phyloP scores from a whole-genome alignment of 306 rosid genomes.

The Ziziphus jujuba region DNA sequence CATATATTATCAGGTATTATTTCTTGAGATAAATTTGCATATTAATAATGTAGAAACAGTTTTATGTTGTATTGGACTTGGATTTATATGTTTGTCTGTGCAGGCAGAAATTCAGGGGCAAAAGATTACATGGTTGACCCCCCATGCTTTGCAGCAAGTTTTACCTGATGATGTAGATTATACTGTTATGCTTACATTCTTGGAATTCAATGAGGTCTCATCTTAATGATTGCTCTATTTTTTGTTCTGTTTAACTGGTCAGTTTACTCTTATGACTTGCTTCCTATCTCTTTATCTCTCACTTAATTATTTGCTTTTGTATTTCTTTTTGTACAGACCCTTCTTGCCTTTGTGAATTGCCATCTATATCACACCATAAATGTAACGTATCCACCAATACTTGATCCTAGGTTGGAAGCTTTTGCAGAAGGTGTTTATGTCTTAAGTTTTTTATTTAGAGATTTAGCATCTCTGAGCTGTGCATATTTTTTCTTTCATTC shows the following conservation, averaged over 20 bases:
- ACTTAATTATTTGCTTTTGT: neutral
- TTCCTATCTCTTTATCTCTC: neutral
- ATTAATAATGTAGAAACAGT: neutral
- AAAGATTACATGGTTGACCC: constrained; percentile 82
- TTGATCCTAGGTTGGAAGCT: constrained; percentile 78
- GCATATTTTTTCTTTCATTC: neutral
- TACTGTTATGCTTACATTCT: constrained; percentile 65
- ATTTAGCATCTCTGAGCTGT: constrained; percentile 12
- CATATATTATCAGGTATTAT: constrained; percentile 80
- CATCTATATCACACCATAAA: constrained; percentile 77
- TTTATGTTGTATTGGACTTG: neutral
- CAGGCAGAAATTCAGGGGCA: constrained; percentile 88
- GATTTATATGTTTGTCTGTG: constrained; percentile 14
- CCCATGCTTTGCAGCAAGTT: constrained; percentile 91
- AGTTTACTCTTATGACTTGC: too few relatives aligned
- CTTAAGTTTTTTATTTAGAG: neutral
- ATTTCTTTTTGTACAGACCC: constrained; percentile 48
- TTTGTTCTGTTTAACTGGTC: neutral
- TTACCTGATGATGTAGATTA: constrained; percentile 75
- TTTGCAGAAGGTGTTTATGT: constrained; percentile 63
- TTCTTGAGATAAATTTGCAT: neutral
- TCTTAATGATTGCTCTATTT: neutral
- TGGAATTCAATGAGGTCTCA: constrained; percentile 78
- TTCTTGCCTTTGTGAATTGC: constrained; percentile 67
- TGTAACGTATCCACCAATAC: constrained; percentile 82